These are phyloP conservation scores for Apiospora sp. DNA, from an alignment of 2,329 filamentous ascomycete species.

Conservation along the genomic window DNA sequence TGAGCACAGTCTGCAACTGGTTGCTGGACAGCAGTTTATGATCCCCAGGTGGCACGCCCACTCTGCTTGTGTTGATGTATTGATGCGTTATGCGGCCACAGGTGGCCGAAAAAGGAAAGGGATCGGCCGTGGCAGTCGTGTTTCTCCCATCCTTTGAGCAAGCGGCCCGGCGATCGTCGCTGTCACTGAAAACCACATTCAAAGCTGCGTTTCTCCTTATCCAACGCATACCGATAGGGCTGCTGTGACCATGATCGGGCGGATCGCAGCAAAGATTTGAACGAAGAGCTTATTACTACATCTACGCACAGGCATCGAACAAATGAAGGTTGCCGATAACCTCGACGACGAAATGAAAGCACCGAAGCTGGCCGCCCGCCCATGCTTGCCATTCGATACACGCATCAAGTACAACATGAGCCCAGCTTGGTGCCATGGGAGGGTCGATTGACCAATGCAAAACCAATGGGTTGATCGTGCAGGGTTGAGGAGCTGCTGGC, in stretches of 20 bases:
- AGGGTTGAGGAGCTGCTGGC: slow-evolving; percentile 1
- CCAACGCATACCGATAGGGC: not conserved
- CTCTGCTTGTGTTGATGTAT: not conserved
- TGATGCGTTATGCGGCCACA: slow-evolving; percentile 8
- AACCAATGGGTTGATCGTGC: slow-evolving; percentile 11
- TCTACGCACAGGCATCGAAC: not conserved
- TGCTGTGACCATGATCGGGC: not conserved
- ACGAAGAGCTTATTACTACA: not conserved
- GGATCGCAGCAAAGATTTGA: not conserved
- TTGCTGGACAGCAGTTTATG: not conserved
- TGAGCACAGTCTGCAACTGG: not conserved
- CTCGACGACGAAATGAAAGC: not conserved
- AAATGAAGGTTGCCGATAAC: not conserved
- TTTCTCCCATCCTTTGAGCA: not conserved
- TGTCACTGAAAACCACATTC: not conserved
- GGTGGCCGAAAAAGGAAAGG: not conserved
- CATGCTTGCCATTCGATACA: not conserved
- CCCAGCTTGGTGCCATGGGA: not conserved
- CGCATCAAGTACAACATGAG: not conserved
- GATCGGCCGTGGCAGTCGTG: not conserved
- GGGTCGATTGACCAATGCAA: not conserved
- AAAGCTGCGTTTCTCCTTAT: too few relatives aligned
- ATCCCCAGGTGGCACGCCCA: too few relatives aligned
- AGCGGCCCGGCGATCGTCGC: not conserved
- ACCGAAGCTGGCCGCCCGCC: not conserved